These are phyloP conservation scores for Phyllosticta citribraziliensis DNA, from an alignment of 2,329 filamentous ascomycete species.

Conservation along the genomic window DNA sequence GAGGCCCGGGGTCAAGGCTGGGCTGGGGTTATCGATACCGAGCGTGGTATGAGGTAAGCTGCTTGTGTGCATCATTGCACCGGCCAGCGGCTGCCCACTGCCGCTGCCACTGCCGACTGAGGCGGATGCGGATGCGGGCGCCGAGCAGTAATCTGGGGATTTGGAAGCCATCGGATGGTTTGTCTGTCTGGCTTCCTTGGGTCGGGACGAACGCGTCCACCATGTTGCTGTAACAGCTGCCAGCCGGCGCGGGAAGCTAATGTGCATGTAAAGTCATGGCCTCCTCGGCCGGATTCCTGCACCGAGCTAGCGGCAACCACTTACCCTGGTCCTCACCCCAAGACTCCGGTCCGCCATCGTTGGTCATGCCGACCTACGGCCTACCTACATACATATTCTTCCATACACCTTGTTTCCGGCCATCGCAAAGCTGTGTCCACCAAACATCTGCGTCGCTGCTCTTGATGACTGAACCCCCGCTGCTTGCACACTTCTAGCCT, in stretches of 20 bases:
- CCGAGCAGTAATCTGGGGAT: constrained; percentile 1
- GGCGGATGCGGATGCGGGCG: constrained; percentile 13
- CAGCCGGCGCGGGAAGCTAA: background rate
- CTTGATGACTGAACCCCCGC: background rate
- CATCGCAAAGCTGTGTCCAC: background rate
- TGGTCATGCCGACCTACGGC: background rate
- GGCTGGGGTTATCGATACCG: background rate
- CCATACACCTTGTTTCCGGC: background rate
- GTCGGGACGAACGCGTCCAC: background rate
- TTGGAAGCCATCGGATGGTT: constrained; percentile 1
- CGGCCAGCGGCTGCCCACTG: constrained; percentile 29
- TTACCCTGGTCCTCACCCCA: background rate
- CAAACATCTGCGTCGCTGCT: background rate
- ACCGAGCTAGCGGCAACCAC: background rate
- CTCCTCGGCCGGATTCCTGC: background rate
- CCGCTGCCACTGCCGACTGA: constrained; percentile 12
- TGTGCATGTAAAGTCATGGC: background rate
- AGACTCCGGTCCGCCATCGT: too few relatives aligned
- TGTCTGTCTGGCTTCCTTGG: background rate
- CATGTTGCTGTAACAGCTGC: background rate
- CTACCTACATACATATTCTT: too few relatives aligned
- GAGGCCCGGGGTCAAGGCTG: constrained; percentile 5
- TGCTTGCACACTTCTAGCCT: background rate
- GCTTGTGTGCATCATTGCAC: constrained; percentile 12
- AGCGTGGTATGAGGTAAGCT: constrained; percentile 8